Conservation (phyloP, 768 basidiomycete species). For the Lepiota brunneoincarnata region DNA sequence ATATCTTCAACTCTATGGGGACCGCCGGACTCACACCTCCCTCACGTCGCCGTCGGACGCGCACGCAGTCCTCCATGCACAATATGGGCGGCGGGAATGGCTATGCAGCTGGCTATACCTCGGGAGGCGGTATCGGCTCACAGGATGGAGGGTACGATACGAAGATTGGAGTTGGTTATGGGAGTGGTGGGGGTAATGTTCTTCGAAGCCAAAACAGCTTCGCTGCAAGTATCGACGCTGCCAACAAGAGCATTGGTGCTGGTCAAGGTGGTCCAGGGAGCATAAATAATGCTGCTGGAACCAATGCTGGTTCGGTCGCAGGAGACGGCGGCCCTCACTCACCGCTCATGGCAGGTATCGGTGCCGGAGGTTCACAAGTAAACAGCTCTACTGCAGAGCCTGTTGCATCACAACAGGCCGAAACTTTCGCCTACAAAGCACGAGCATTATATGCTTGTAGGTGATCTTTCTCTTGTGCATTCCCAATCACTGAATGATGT, state of each 20-base stretch:
- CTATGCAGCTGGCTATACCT: conserved; percentile 58
- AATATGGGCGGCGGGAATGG: conserved; percentile 62
- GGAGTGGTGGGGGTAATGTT: conserved; percentile 46
- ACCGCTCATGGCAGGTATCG: conserved; percentile 67
- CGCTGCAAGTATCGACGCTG: conserved; percentile 39
- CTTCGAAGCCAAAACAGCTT: conserved; percentile 56
- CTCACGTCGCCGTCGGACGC: conserved; percentile 73
- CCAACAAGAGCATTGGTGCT: conserved; percentile 31
- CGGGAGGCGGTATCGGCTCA: conserved; percentile 71
- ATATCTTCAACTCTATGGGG: conserved; percentile 86
- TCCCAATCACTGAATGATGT: conserved; percentile 14
- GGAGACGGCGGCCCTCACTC: conserved; percentile 56
- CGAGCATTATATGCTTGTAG: conserved; percentile 89
- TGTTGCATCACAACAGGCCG: conserved; percentile 28
- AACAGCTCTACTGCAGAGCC: conserved; percentile 22
- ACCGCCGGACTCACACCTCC: conserved; percentile 84
- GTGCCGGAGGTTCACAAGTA: conserved; percentile 45
- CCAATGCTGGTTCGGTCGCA: conserved; percentile 35
- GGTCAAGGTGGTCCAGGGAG: conserved; percentile 47
- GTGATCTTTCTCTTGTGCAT: conserved; percentile 16
- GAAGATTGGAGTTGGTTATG: conserved; percentile 52
- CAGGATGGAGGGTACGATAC: conserved; percentile 61
- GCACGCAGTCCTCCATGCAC: conserved; percentile 57
- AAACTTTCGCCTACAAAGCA: conserved; percentile 67
- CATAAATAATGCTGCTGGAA: conserved; percentile 43